These are phyloP conservation scores for Inga leiocalycina DNA, from an alignment of 306 rosid genomes.

Conservation along the genomic window DNA sequence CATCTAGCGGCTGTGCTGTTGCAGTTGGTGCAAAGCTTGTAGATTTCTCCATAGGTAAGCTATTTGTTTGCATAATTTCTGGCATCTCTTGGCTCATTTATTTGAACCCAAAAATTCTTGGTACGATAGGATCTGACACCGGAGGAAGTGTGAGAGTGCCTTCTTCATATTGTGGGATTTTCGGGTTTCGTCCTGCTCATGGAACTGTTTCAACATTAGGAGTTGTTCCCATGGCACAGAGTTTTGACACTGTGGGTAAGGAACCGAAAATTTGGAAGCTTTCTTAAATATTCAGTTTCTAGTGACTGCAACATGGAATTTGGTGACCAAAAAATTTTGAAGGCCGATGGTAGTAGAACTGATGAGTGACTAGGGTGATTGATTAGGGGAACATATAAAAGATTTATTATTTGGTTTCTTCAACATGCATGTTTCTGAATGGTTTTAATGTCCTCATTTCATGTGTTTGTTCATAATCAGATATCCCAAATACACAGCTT, in stretches of 20 bases:
- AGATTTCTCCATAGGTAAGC: slow-evolving; percentile 81
- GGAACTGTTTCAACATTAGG: slow-evolving; percentile 64
- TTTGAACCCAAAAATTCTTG: slow-evolving; percentile 10
- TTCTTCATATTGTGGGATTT: slow-evolving; percentile 88
- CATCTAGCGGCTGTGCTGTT: slow-evolving; percentile 65
- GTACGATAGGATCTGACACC: slow-evolving; percentile 78
- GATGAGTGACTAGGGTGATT: background rate
- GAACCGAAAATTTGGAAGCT: slow-evolving; percentile 12
- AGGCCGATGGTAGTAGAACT: background rate
- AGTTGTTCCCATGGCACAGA: slow-evolving; percentile 88
- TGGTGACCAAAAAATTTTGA: background rate
- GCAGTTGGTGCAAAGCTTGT: slow-evolving; percentile 85
- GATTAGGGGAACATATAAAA: background rate
- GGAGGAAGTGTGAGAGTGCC: slow-evolving; percentile 97
- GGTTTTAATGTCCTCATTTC: background rate
- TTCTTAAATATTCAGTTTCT: slow-evolving; percentile 5
- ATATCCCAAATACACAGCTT: background rate
- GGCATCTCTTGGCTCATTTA: slow-evolving; percentile 10
- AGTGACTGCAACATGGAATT: background rate
- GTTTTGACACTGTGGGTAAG: slow-evolving; percentile 90
- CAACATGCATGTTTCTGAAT: background rate
- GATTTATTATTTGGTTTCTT: background rate
- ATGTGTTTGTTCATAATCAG: slow-evolving; percentile 1
- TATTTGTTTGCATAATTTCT: slow-evolving; percentile 30
- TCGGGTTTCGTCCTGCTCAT: slow-evolving; percentile 92